These are phyloP conservation scores for Fabrea salina DNA, from an alignment of 169 alveolate genomes.

Conservation along the genomic window DNA sequence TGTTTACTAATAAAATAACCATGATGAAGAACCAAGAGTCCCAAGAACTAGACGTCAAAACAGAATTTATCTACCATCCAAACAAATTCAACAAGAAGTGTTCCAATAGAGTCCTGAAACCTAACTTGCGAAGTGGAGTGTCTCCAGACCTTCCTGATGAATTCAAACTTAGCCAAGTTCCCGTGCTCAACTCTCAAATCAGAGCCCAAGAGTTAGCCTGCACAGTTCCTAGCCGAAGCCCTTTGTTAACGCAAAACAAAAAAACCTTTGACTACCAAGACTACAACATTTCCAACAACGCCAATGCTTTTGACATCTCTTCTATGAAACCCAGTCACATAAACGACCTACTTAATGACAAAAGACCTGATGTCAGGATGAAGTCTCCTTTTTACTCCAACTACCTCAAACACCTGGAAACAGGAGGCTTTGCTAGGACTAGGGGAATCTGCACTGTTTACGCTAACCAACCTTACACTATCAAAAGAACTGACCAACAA, in stretches of 20 bases:
- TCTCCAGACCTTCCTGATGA: neutral
- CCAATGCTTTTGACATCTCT: neutral
- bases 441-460: conserved; percentile 2
- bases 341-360: neutral
- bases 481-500: too few relatives aligned
- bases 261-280: neutral
- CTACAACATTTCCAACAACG: neutral
- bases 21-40: too few relatives aligned
- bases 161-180: conserved; percentile 4
- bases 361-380: neutral
- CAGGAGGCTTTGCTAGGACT: neutral
- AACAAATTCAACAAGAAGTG: too few relatives aligned
- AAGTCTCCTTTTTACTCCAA: neutral
- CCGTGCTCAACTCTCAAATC: neutral
- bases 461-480: neutral
- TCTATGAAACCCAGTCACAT: neutral
- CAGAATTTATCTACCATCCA: too few relatives aligned
- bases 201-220: conserved; percentile 7
- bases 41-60: too few relatives aligned
- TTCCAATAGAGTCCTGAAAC: neutral
- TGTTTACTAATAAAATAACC: too few relatives aligned
- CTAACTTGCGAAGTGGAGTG: neutral
- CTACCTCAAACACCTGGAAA: neutral
- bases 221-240: too few relatives aligned
- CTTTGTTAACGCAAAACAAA: neutral